Conservation (phyloP, 257 asterid genomes). For the Henckelia pumila region DNA sequence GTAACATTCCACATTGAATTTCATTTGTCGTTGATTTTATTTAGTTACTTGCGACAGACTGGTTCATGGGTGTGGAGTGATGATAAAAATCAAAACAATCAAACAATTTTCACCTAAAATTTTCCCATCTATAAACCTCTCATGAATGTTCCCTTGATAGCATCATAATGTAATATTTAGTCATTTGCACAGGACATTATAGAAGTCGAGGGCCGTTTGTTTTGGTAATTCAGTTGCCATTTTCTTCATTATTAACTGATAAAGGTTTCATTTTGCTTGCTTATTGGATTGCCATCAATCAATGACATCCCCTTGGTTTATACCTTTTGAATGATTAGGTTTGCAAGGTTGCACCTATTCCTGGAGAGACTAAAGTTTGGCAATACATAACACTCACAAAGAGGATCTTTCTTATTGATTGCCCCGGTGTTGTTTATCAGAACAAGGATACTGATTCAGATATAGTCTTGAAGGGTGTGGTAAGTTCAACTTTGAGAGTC, state of each 20-base stretch:
- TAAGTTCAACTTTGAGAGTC: constrained; percentile 31
- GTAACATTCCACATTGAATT: not conserved
- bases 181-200: no score
- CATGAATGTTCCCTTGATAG: no score
- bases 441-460: constrained; percentile 82
- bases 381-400: constrained; percentile 92
- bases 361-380: constrained; percentile 99
- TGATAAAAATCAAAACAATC: not conserved
- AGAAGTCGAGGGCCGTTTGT: no score
- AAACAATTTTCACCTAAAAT: no score
- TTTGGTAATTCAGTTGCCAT: not conserved
- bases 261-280: not conserved
- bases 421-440: constrained; percentile 96
- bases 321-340: constrained; percentile 44
- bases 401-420: constrained; percentile 84
- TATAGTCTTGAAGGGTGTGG: constrained; percentile 98
- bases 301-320: not conserved
- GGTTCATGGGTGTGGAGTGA: not conserved
- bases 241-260: not conserved
- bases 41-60: not conserved
- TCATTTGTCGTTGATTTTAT: not conserved
- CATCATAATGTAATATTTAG: no score
- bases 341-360: constrained; percentile 97
- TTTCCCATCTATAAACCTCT: no score
- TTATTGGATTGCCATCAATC: not conserved